Evolutionary conservation across 805 yeast genomes (phyloP).

Genomic region (Ogataea ramenticola): DNA sequence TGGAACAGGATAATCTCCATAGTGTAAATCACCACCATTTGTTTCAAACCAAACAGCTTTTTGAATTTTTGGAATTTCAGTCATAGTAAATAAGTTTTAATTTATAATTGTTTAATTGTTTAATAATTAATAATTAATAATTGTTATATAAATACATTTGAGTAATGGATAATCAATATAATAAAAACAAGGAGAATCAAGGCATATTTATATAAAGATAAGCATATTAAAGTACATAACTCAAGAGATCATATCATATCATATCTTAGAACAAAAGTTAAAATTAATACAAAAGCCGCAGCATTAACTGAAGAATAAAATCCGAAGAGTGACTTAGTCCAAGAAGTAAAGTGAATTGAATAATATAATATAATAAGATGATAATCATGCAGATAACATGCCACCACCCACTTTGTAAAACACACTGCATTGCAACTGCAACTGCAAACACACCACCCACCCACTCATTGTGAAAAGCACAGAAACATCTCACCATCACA

Average conservation of each 20-base stretch:
- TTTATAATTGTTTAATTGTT: not conserved
- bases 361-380: not conserved
- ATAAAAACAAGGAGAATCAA: not conserved
- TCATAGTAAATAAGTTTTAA: constrained; percentile 27
- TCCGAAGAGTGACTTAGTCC: not conserved
- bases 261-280: too few relatives aligned
- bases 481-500: too few relatives aligned
- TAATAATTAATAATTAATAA: not conserved
- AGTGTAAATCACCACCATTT: constrained; percentile 54
- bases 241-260: too few relatives aligned
- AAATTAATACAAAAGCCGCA: not conserved
- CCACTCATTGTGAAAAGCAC: too few relatives aligned
- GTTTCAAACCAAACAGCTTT: constrained; percentile 66
- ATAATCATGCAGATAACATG: not conserved
- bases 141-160: too few relatives aligned
- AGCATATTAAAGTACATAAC: too few relatives aligned
- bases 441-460: too few relatives aligned
- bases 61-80: constrained; percentile 53
- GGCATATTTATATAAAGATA: too few relatives aligned
- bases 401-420: too few relatives aligned
- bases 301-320: not conserved
- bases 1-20: constrained; percentile 77
- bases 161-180: too few relatives aligned
- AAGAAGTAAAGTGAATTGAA: too few relatives aligned
- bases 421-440: too few relatives aligned